Percentiles rank a stretch among this genome's conserved stretches.
Conservation (phyloP, 108 stramenopile species). For the Cyclotella kingstonii region DNA sequence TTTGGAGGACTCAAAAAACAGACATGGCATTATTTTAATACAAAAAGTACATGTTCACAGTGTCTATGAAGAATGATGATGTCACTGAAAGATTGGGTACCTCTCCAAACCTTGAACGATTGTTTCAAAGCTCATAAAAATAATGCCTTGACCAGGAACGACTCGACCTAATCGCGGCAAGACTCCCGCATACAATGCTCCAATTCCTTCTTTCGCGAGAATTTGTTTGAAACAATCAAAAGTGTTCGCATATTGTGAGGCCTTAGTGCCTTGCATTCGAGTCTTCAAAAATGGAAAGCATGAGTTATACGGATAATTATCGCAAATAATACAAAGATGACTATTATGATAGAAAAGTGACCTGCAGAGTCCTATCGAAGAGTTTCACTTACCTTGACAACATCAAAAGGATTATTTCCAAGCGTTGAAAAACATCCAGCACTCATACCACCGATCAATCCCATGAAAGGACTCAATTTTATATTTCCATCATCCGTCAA, state of each 20-base stretch:
- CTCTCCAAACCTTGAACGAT: slow-evolving; percentile 75
- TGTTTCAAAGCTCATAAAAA: slow-evolving; percentile 95
- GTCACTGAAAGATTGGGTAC: slow-evolving; percentile 55
- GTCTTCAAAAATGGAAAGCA: slow-evolving; percentile 41
- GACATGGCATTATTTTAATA: neutral
- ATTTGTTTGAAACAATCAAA: slow-evolving; percentile 93
- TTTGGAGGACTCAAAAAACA: neutral
- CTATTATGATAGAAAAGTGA: neutral
- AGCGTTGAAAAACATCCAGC: slow-evolving; percentile 96
- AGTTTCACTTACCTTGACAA: slow-evolving; percentile 77
- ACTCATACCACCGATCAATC: slow-evolving; percentile 95
- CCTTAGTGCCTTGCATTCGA: slow-evolving; percentile 94
- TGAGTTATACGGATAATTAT: neutral
- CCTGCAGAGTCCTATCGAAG: neutral
- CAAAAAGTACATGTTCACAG: neutral
- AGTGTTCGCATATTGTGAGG: slow-evolving; percentile 80
- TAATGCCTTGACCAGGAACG: slow-evolving; percentile 97
- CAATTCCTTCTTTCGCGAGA: slow-evolving; percentile 80
- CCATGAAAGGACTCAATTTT: slow-evolving; percentile 72
- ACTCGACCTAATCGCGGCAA: slow-evolving; percentile 92
- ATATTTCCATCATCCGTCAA: slow-evolving; percentile 75
- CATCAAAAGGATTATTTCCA: slow-evolving; percentile 97
- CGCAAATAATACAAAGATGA: neutral
- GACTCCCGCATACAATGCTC: slow-evolving; percentile 92
- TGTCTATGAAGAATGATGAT: neutral